A percentile compares a stretch with the other conserved stretches of the same genome.
These are phyloP conservation scores for Fusarium dlaminii DNA, from an alignment of 2,329 filamentous ascomycete genomes.

Conservation along the genomic window DNA sequence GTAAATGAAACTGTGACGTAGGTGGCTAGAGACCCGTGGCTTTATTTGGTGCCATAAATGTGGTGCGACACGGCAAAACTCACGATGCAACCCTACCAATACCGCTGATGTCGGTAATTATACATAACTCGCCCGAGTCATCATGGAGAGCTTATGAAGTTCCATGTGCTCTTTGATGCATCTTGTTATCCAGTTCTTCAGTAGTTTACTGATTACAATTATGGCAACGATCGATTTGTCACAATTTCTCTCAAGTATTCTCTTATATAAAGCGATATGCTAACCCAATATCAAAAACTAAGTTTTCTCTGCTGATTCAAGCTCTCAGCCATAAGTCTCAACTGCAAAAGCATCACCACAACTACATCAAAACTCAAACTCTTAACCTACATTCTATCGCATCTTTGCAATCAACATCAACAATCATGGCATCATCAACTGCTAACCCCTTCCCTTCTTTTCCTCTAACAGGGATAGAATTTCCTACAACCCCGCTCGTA, in stretches of 20 bases:
- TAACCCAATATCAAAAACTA: neutral
- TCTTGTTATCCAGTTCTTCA: rapidly evolving
- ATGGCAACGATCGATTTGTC: neutral
- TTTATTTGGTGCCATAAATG: neutral
- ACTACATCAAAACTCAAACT: rapidly evolving
- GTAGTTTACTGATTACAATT: rapidly evolving
- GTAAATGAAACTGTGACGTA: neutral
- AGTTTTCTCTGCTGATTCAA: too few species aligned
- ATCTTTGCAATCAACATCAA: rapidly evolving
- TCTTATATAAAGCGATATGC: rapidly evolving
- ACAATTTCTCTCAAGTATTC: rapidly evolving
- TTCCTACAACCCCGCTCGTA: rapidly evolving
- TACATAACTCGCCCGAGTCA: neutral
- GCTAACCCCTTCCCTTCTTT: neutral
- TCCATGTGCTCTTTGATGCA: rapidly evolving
- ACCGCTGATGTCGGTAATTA: neutral
- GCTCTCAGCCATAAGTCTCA: too few species aligned
- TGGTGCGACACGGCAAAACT: neutral
- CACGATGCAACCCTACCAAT: neutral
- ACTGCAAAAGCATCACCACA: neutral
- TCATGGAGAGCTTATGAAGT: rapidly evolving
- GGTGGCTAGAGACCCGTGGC: neutral
- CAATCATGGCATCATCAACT: neutral
- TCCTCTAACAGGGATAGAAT: neutral
- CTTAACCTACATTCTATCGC: neutral